A percentile compares a stretch with the other conserved stretches of the same genome.
Evolutionary conservation across 2,329 filamentous ascomycete species (phyloP).

Genomic region (Alternaria panax): DNA sequence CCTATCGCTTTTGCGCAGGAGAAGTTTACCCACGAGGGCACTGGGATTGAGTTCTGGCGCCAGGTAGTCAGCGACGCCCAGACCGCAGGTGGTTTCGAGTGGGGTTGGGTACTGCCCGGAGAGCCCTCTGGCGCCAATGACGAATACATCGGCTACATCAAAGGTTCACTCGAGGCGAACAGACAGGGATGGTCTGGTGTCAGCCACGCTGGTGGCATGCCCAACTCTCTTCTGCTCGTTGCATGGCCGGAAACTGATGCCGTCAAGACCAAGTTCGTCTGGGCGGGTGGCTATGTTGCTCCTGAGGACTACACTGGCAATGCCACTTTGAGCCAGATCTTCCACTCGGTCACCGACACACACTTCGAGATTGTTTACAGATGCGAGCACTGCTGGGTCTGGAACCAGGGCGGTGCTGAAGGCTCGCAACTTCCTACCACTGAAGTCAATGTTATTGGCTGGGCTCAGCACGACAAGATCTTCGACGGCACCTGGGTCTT

Average conservation of each 20-base stretch:
- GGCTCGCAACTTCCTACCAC: conserved; percentile 48
- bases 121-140: conserved; percentile 30
- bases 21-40: conserved; percentile 39
- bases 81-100: conserved; percentile 46
- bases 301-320: conserved; percentile 68
- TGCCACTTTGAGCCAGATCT: conserved; percentile 68
- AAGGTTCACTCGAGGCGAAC: conserved; percentile 37
- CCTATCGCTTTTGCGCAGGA: conserved; percentile 41
- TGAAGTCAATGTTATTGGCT: conserved; percentile 60
- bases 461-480: conserved; percentile 58
- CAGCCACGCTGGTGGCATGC: conserved; percentile 49
- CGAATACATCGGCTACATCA: conserved; percentile 50
- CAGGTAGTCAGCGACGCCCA: conserved; percentile 33
- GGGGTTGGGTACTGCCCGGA: conserved; percentile 45
- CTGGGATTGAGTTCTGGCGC: conserved; percentile 45
- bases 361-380: conserved; percentile 71
- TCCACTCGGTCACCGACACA: conserved; percentile 63
- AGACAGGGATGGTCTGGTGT: conserved; percentile 49
- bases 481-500: conserved; percentile 54
- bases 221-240: conserved; percentile 44
- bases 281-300: conserved; percentile 62
- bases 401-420: conserved; percentile 53
- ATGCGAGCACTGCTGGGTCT: conserved; percentile 61
- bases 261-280: conserved; percentile 45
- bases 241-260: conserved; percentile 37